Conservation (phyloP, 2,329 filamentous ascomycete species). For the Chaetomium strumarium region DNA sequence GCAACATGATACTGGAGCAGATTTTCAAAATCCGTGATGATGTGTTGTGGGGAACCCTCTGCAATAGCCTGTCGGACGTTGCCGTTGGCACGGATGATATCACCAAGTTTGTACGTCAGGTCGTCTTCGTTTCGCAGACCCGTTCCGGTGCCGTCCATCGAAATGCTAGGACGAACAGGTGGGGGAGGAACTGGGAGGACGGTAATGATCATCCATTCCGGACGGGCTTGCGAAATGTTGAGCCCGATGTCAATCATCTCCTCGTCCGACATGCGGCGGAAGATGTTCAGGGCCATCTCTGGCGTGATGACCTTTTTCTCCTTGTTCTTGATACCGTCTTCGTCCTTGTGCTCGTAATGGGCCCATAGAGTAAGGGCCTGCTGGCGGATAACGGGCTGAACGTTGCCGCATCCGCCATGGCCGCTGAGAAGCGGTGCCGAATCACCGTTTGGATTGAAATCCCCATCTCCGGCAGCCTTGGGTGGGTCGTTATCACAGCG, state of each 20-base stretch:
- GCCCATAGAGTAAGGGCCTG: conserved; percentile 77
- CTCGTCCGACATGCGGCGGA: conserved; percentile 74
- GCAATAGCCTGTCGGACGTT: conserved; percentile 88
- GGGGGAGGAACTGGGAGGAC: conserved; percentile 93
- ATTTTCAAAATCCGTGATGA: conserved; percentile 83
- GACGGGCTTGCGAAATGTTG: conserved; percentile 89
- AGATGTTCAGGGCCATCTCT: conserved; percentile 76
- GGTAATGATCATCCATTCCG: conserved; percentile 97
- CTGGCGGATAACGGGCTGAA: conserved; percentile 81
- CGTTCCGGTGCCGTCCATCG: conserved; percentile 88
- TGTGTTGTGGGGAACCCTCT: conserved; percentile 87
- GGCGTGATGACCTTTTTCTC: conserved; percentile 81
- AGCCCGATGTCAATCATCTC: conserved; percentile 84
- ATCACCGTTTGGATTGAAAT: conserved; percentile 56
- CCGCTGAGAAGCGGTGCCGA: conserved; percentile 46
- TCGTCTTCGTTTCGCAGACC: conserved; percentile 96
- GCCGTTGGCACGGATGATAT: conserved; percentile 95
- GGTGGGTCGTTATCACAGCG: conserved; percentile 75
- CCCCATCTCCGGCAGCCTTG: conserved; percentile 61
- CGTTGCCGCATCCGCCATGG: conserved; percentile 91
- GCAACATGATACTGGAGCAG: conserved; percentile 96
- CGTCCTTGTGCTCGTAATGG: conserved; percentile 67
- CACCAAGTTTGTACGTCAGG: conserved; percentile 97
- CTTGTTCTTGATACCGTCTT: conserved; percentile 66
- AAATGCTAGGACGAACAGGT: conserved; percentile 92